These are phyloP conservation scores for Candida glaebosa DNA, from an alignment of 805 yeast species.

Conservation along the genomic window DNA sequence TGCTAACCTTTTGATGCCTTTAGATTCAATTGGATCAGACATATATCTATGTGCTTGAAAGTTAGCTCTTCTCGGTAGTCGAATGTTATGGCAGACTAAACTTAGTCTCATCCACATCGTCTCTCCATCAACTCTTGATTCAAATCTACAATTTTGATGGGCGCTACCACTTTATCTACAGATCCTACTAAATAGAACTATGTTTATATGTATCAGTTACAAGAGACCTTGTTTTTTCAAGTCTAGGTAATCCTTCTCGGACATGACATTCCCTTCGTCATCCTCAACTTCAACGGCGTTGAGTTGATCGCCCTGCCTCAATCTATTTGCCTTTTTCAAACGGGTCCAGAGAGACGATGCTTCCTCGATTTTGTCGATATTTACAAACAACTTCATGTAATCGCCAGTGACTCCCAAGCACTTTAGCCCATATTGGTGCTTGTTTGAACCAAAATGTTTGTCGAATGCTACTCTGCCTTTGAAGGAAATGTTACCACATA, in stretches of 20 bases:
- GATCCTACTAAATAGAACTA: no score
- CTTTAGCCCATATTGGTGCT: conserved; percentile 70
- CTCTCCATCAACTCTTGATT: not conserved
- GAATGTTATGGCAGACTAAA: not conserved
- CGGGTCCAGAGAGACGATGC: conserved; percentile 57
- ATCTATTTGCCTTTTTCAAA: conserved; percentile 34
- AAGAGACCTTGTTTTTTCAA: conserved; percentile 83
- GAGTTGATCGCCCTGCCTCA: conserved; percentile 42
- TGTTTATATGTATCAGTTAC: no score
- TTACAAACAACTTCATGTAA: conserved; percentile 47
- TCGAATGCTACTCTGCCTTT: conserved; percentile 71
- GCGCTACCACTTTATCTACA: conserved; percentile 1
- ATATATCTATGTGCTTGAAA: not conserved
- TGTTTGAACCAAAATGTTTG: conserved; percentile 67
- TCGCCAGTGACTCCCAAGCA: conserved; percentile 68
- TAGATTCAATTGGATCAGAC: conserved; percentile 1
- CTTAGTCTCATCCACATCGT: not conserved
- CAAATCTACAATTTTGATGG: not conserved
- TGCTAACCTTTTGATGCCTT: conserved; percentile 9
- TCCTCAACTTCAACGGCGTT: conserved; percentile 82
- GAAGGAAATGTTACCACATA: conserved; percentile 74
- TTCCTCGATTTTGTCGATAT: conserved; percentile 63
- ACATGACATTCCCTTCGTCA: conserved; percentile 89
- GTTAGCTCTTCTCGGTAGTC: not conserved
- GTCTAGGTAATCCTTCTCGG: conserved; percentile 76